Evolutionary conservation across 139 green algal genomes (phyloP).

Genomic region (Nannochloris sp.): DNA sequence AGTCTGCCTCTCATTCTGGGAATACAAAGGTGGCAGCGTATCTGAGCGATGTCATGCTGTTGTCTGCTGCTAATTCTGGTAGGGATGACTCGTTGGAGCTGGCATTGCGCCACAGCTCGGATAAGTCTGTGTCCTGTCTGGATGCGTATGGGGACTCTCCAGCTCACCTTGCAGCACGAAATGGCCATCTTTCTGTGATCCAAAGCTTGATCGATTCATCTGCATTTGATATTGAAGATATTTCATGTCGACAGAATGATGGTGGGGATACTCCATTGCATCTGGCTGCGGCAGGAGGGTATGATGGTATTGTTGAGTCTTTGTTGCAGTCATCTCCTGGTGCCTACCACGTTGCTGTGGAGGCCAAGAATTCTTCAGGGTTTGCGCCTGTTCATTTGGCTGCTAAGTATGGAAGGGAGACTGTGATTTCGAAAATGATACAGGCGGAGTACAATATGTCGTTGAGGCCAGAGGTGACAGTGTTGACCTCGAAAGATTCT

Average conservation of each 20-base stretch:
- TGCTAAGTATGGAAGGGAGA: neutral
- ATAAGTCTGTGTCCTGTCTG: neutral
- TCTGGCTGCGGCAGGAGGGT: constrained; percentile 3
- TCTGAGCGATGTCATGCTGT: neutral
- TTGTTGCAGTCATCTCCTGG: neutral
- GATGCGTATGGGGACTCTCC: constrained; percentile 3
- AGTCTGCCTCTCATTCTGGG: no score
- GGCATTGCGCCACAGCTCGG: neutral
- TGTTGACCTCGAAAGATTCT: neutral
- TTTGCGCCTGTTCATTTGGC: neutral
- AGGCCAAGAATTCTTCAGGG: neutral
- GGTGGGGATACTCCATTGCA: constrained; percentile 4
- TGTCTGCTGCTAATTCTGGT: neutral
- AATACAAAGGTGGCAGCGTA: no score
- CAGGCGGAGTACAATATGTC: neutral
- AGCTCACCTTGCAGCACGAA: neutral
- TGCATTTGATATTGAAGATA: neutral
- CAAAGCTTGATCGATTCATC: neutral
- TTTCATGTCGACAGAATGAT: neutral
- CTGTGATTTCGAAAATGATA: neutral
- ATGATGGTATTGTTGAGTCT: neutral
- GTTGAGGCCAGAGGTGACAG: neutral
- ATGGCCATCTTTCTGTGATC: neutral
- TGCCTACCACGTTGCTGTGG: neutral
- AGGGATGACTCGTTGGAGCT: neutral